These are phyloP conservation scores for Geotrichum siamense DNA, from an alignment of 1,139 yeast species.

Conservation along the genomic window DNA sequence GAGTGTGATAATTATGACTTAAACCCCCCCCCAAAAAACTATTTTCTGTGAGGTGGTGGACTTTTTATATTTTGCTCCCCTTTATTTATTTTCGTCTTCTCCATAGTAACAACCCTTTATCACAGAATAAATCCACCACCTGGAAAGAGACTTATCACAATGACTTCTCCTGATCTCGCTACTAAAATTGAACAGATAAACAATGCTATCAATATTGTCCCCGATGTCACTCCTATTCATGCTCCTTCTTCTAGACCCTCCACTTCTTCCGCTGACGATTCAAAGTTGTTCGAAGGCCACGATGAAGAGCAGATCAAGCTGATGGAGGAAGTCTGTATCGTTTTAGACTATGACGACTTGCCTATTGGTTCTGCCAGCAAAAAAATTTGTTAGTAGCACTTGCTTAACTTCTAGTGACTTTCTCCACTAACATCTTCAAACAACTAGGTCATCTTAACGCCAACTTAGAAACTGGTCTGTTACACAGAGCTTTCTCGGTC, in stretches of 20 bases:
- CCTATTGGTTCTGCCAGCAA: slow-evolving; percentile 94
- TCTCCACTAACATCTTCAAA: too few relatives aligned
- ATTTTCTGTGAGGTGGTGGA: too few relatives aligned
- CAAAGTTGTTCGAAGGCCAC: slow-evolving; percentile 61
- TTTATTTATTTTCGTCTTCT: not conserved
- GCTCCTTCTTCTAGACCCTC: slow-evolving; percentile 13
- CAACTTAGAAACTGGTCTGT: slow-evolving; percentile 73
- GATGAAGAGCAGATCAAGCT: slow-evolving; percentile 89
- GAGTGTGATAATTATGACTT: too few relatives aligned
- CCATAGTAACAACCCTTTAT: not conserved
- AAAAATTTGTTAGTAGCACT: slow-evolving; percentile 57
- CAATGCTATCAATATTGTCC: slow-evolving; percentile 37
- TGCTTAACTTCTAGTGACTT: too few relatives aligned
- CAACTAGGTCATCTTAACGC: slow-evolving; percentile 67
- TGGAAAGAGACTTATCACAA: not conserved
- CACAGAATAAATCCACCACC: not conserved
- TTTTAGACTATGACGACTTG: slow-evolving; percentile 74
- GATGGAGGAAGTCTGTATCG: slow-evolving; percentile 96
- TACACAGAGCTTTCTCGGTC: slow-evolving; percentile 94
- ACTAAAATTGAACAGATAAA: slow-evolving; percentile 6
- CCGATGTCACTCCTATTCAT: slow-evolving; percentile 37
- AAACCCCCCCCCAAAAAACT: not conserved
- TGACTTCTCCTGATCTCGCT: slow-evolving; percentile 7
- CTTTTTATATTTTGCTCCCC: not conserved
- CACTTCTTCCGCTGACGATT: slow-evolving; percentile 21